These are phyloP conservation scores for Fagus crenata DNA, from an alignment of 306 rosid genomes.

Conservation along the genomic window DNA sequence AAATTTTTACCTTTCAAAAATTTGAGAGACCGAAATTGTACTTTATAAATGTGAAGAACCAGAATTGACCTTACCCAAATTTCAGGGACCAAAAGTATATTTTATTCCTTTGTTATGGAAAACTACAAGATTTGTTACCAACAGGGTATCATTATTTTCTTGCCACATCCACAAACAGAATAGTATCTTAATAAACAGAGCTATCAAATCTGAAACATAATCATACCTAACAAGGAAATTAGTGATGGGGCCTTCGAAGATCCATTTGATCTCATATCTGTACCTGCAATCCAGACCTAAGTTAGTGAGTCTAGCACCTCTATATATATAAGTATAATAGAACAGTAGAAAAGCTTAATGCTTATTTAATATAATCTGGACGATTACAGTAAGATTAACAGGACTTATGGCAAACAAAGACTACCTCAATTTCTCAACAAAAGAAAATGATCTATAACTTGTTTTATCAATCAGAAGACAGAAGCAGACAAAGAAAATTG, in stretches of 20 bases:
- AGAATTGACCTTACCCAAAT: too few relatives aligned
- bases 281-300: slow-evolving; percentile 41
- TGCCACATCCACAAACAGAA: not conserved
- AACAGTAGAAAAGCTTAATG: not conserved
- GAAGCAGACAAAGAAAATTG: not conserved
- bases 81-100: too few relatives aligned
- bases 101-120: not conserved
- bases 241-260: slow-evolving; percentile 66
- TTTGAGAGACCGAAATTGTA: too few relatives aligned
- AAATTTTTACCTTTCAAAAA: too few relatives aligned
- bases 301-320: not conserved
- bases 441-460: not conserved
- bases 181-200: not conserved
- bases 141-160: too few relatives aligned
- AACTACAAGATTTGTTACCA: not conserved
- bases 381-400: not conserved
- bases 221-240: slow-evolving; percentile 86
- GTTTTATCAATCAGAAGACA: slow-evolving; percentile 1
- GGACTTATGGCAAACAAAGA: not conserved
- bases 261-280: slow-evolving; percentile 60
- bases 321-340: not conserved
- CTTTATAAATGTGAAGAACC: too few relatives aligned
- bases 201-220: not conserved
- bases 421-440: not conserved
- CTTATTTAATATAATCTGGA: not conserved